A percentile compares a stretch with the other conserved stretches of the same genome.
Conservation (phyloP, 495 filamentous ascomycete species). For the Ramalina intermedia region DNA sequence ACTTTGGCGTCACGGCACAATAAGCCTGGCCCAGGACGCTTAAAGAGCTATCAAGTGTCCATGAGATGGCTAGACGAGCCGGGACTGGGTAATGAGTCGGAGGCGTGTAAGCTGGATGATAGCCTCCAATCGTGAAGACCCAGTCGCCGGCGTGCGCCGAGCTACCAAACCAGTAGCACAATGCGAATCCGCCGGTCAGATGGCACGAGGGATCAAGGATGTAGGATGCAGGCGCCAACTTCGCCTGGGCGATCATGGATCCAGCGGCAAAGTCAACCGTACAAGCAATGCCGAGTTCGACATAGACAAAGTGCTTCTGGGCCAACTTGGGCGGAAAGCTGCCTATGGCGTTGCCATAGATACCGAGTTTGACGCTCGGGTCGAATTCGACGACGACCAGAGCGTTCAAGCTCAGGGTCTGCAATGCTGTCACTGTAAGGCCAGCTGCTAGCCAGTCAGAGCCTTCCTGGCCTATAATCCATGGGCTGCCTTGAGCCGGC, state of each 20-base stretch:
- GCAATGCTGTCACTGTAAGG: conserved; percentile 25
- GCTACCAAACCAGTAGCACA: conserved; percentile 33
- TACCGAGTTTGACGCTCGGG: conserved; percentile 18
- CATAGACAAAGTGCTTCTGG: conserved; percentile 18
- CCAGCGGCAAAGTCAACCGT: conserved; percentile 25
- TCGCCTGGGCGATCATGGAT: conserved; percentile 24
- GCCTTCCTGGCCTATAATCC: conserved; percentile 15
- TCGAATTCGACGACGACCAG: conserved; percentile 23
- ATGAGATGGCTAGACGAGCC: conserved; percentile 29
- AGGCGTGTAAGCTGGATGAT: conserved; percentile 25
- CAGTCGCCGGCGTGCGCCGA: conserved; percentile 25
- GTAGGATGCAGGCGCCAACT: conserved; percentile 29
- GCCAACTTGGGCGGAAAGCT: conserved; percentile 16
- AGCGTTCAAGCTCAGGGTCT: conserved; percentile 25
- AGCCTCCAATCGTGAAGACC: conserved; percentile 40
- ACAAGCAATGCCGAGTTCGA: conserved; percentile 28
- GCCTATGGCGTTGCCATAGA: conserved; percentile 26
- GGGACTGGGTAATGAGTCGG: conserved; percentile 20
- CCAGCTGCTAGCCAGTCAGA: conserved; percentile 30
- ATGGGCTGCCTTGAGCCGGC: conserved; percentile 7
- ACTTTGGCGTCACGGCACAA: conserved; percentile 39
- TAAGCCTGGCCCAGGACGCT: conserved; percentile 30
- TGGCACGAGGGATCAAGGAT: conserved; percentile 29
- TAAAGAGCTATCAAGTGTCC: conserved; percentile 18
- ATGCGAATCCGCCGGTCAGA: conserved; percentile 32